Percentiles rank a stretch among this genome's conserved stretches.
Evolutionary conservation across 2,329 filamentous ascomycete species (phyloP).

Genomic region (Pezicula carpinea): DNA sequence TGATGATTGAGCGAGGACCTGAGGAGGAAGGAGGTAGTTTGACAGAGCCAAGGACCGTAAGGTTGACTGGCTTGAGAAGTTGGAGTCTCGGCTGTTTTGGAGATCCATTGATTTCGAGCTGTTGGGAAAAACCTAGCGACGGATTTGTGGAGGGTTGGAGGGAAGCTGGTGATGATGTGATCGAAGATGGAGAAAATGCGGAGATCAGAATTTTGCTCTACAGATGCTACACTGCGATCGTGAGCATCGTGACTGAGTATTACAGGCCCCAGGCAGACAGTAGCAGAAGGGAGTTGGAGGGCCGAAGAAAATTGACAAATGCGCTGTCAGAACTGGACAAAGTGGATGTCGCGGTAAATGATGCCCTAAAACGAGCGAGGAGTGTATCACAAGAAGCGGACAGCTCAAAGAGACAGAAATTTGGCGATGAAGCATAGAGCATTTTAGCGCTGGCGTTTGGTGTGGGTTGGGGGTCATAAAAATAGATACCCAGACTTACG

Average conservation of each 20-base stretch:
- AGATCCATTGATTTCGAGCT: constrained; percentile 49
- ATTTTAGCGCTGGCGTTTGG: constrained; percentile 15
- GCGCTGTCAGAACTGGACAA: constrained; percentile 42
- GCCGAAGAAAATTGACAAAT: constrained; percentile 44
- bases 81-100: constrained; percentile 58
- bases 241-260: constrained; percentile 49
- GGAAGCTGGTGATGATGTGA: constrained; percentile 22
- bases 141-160: constrained; percentile 44
- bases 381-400: constrained; percentile 13
- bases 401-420: constrained; percentile 18
- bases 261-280: constrained; percentile 47
- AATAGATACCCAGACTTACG: constrained; percentile 15
- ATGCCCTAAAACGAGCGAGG: constrained; percentile 18
- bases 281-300: constrained; percentile 46
- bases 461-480: constrained; percentile 3
- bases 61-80: constrained; percentile 48
- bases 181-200: constrained; percentile 41
- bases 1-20: constrained; percentile 35
- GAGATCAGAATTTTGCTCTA: constrained; percentile 49
- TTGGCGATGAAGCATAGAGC: constrained; percentile 7
- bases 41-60: constrained; percentile 19
- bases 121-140: constrained; percentile 40
- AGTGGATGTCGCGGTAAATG: constrained; percentile 13
- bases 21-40: constrained; percentile 6
- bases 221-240: constrained; percentile 51